Evolutionary conservation across 169 alveolate genomes (phyloP).

Genomic region (Plasmodium falciparum): DNA sequence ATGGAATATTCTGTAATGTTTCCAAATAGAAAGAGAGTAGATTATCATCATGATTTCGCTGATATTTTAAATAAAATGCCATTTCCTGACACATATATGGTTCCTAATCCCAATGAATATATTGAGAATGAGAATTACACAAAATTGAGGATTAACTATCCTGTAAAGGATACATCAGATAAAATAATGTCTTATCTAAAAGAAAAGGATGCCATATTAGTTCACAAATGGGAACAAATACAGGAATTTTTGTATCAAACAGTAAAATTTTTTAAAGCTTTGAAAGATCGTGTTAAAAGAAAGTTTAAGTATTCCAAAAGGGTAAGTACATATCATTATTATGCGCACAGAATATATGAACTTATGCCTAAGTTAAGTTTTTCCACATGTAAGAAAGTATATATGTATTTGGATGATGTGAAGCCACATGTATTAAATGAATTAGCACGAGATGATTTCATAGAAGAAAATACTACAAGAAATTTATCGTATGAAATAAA

Average conservation of each 20-base stretch:
- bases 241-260: background rate
- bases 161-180: background rate
- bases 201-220: background rate
- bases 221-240: conserved; percentile 7
- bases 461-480: background rate
- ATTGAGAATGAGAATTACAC: conserved; percentile 8
- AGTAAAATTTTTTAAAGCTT: background rate
- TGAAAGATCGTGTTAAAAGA: background rate
- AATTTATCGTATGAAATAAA: background rate
- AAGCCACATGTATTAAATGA: background rate
- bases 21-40: background rate
- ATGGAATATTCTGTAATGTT: background rate
- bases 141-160: background rate
- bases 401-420: background rate
- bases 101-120: conserved; percentile 13
- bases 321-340: conserved; percentile 4
- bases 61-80: conserved; percentile 7
- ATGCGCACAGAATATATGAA: conserved; percentile 6
- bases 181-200: background rate
- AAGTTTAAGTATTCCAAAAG: background rate
- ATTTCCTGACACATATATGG: background rate
- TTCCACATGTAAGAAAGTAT: conserved; percentile 15
- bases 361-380: conserved; percentile 2
- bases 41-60: background rate
- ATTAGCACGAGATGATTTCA: background rate